These are phyloP conservation scores for Neurospora pannonica DNA, from an alignment of 495 filamentous ascomycete species.

Conservation along the genomic window DNA sequence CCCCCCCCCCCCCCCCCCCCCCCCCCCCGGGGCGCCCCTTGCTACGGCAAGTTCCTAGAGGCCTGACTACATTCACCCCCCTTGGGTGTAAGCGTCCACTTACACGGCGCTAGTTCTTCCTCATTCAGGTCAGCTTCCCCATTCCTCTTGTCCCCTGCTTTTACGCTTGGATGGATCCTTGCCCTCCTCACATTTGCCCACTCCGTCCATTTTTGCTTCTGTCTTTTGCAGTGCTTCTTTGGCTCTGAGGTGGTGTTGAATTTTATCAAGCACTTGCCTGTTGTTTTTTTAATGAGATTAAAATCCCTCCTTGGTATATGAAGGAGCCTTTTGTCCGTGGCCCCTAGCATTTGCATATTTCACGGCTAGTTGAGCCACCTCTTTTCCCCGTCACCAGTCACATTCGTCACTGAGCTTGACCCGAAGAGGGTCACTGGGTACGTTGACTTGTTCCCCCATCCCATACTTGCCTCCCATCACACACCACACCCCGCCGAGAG, in stretches of 20 bases:
- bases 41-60: not conserved
- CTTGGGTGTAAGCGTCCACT: slow-evolving; percentile 3
- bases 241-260: not conserved
- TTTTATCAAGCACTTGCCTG: not conserved
- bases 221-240: slow-evolving; percentile 5
- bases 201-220: slow-evolving; percentile 12
- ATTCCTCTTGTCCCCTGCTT: not conserved
- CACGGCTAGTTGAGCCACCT: not conserved
- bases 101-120: slow-evolving; percentile 9
- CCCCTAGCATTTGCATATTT: not conserved
- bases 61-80: not conserved
- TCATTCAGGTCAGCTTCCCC: slow-evolving; percentile 7
- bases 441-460: not conserved
- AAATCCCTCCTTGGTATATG: not conserved
- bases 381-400: not conserved
- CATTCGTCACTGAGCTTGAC: not conserved
- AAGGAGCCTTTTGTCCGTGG: not conserved
- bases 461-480: slow-evolving; percentile 15
- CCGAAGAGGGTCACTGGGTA: not conserved
- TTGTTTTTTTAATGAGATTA: not conserved
- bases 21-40: not conserved
- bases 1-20: too few species aligned
- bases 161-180: not conserved
- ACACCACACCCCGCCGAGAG: slow-evolving; percentile 9
- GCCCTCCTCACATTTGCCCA: slow-evolving; percentile 4